Conservation (phyloP, 768 basidiomycete genomes). For the Auricularia sp. region DNA sequence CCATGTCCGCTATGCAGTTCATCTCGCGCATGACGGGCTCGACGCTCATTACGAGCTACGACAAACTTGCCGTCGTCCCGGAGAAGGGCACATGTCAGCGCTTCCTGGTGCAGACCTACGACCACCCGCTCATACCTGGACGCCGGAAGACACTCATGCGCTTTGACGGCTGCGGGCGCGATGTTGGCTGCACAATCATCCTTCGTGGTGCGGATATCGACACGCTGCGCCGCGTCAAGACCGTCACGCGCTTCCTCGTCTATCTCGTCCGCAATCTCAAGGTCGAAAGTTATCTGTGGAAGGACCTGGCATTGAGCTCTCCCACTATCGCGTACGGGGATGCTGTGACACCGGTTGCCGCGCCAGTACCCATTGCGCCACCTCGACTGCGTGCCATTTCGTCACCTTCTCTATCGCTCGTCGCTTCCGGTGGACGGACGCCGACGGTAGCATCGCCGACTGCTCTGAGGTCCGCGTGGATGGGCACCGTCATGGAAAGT, state of each 20-base stretch:
- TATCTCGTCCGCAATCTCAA: conserved; percentile 91
- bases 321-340: conserved; percentile 22
- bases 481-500: conserved; percentile 3
- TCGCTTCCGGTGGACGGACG: background rate
- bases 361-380: conserved; percentile 49
- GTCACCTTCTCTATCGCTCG: conserved; percentile 7
- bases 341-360: conserved; percentile 33
- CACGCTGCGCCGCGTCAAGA: conserved; percentile 76
- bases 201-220: conserved; percentile 79
- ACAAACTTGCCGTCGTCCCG: conserved; percentile 59
- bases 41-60: conserved; percentile 92
- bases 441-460: background rate
- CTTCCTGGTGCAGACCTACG: conserved; percentile 87
- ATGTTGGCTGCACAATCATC: conserved; percentile 91
- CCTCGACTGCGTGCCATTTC: conserved; percentile 6
- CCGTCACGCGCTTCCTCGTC: conserved; percentile 82
- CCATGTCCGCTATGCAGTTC: conserved; percentile 74
- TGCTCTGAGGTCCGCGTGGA: background rate
- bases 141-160: conserved; percentile 94
- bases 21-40: conserved; percentile 92
- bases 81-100: conserved; percentile 71
- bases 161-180: conserved; percentile 88
- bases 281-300: conserved; percentile 90
- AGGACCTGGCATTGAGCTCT: conserved; percentile 71
- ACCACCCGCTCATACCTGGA: conserved; percentile 90